Evolutionary conservation across 78 protist genomes (phyloP).

Genomic region (Salpingoeca rosetta): DNA sequence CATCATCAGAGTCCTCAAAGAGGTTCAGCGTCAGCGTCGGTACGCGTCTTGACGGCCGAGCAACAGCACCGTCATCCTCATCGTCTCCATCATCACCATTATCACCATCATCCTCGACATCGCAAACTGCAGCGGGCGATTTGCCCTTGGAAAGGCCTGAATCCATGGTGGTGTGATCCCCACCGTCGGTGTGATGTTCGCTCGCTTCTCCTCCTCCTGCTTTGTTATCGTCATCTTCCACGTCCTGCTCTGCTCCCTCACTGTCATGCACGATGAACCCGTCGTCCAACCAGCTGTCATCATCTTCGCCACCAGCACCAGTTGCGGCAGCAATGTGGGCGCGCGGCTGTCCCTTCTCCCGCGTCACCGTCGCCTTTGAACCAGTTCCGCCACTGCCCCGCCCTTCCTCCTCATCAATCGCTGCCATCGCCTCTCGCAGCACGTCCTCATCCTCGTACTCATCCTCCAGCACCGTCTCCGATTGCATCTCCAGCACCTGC

Average conservation of each 20-base stretch:
- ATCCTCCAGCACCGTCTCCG: no score
- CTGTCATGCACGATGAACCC: neutral
- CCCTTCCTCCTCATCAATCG: neutral
- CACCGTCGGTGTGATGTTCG: neutral
- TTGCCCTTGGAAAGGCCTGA: neutral
- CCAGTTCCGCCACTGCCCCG: neutral
- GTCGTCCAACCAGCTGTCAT: no score
- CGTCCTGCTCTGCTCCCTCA: neutral
- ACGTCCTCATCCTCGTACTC: no score
- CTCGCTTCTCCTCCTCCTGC: neutral
- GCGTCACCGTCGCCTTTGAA: neutral
- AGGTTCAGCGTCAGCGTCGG: no score
- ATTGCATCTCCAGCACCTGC: no score
- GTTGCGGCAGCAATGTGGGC: neutral
- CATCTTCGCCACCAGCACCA: neutral
- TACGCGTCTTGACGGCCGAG: no score
- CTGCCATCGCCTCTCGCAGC: no score
- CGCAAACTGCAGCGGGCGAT: neutral
- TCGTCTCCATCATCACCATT: neutral
- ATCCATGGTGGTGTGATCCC: neutral
- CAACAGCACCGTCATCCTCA: no score
- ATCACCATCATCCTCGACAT: neutral
- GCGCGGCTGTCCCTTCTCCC: neutral
- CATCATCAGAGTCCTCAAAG: no score
- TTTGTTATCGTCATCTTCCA: neutral